Evolutionary conservation across 2,329 filamentous ascomycete species (phyloP).

Genomic region (Pseudogymnoascus sp.): DNA sequence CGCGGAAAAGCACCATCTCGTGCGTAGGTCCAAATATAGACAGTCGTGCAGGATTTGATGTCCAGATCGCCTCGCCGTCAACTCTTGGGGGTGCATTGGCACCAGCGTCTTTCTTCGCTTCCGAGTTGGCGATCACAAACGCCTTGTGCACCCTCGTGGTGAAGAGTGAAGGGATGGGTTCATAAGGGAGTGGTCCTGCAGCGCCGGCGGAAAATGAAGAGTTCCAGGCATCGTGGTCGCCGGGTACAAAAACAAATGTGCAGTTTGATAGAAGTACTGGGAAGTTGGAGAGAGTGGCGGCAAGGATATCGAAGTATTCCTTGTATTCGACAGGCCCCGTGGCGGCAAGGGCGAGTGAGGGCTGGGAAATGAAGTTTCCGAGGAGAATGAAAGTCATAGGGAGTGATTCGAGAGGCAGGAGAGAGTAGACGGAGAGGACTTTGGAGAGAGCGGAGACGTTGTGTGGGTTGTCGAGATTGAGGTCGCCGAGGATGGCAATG

Average conservation of each 20-base stretch:
- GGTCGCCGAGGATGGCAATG: slow-evolving; percentile 72
- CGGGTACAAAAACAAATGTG: slow-evolving; percentile 87
- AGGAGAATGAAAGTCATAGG: slow-evolving; percentile 76
- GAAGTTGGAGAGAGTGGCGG: slow-evolving; percentile 74
- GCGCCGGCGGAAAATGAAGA: slow-evolving; percentile 75
- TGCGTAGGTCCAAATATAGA: slow-evolving; percentile 80
- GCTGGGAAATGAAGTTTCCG: slow-evolving; percentile 69
- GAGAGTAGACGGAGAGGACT: slow-evolving; percentile 66
- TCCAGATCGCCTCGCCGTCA: slow-evolving; percentile 73
- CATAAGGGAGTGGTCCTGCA: slow-evolving; percentile 59
- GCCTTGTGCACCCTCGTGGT: slow-evolving; percentile 76
- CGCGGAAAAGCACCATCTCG: slow-evolving; percentile 79
- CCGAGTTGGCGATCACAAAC: slow-evolving; percentile 70
- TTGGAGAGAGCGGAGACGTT: slow-evolving; percentile 73
- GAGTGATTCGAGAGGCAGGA: slow-evolving; percentile 51
- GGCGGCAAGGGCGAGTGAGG: slow-evolving; percentile 58
- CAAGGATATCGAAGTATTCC: slow-evolving; percentile 85
- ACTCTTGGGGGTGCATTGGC: slow-evolving; percentile 31
- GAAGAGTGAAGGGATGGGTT: slow-evolving; percentile 76
- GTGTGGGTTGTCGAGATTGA: slow-evolving; percentile 78
- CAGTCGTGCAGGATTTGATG: slow-evolving; percentile 75
- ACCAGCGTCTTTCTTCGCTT: slow-evolving; percentile 44
- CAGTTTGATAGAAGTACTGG: slow-evolving; percentile 68
- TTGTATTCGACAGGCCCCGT: slow-evolving; percentile 88
- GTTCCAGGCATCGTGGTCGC: slow-evolving; percentile 96